A percentile compares a stretch with the other conserved stretches of the same genome.
Conservation (phyloP, 139 green algal genomes). For the Chlorella sp. region DNA sequence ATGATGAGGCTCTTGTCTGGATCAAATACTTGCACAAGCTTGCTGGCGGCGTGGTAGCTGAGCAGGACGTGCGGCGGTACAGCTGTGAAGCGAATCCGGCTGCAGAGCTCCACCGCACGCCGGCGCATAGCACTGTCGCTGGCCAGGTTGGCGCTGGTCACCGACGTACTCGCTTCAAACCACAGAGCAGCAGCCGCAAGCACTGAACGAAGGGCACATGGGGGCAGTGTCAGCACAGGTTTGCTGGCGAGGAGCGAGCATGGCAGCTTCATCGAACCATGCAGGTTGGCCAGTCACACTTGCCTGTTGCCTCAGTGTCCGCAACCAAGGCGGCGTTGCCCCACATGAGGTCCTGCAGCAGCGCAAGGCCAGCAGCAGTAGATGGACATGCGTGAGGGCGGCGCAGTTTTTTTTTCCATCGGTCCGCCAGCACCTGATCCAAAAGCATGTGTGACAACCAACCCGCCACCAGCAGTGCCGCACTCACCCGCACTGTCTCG, state of each 20-base stretch:
- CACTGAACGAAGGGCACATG: background rate
- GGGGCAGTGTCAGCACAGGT: too few species aligned
- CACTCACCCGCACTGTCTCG: background rate
- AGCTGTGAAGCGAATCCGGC: slow-evolving; percentile 1
- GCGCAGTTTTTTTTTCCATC: background rate
- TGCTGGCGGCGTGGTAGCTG: background rate
- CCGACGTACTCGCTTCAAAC: background rate
- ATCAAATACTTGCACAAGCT: background rate
- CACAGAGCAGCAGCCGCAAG: background rate
- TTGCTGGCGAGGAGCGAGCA: too few species aligned
- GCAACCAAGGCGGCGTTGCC: background rate
- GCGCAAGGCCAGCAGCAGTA: background rate
- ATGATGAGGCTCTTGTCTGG: background rate
- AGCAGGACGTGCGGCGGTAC: background rate
- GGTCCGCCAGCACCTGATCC: background rate
- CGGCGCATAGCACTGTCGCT: background rate
- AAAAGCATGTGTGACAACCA: background rate
- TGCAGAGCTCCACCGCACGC: background rate
- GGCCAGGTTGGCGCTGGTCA: too few species aligned
- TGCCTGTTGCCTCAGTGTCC: slow-evolving; percentile 6
- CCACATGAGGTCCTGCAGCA: background rate
- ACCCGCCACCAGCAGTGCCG: background rate
- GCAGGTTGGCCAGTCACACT: background rate
- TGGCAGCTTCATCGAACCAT: too few species aligned
- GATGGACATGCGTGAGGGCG: background rate